Conservation (phyloP, 495 filamentous ascomycete species). For the Mytilinidion resinicola region DNA sequence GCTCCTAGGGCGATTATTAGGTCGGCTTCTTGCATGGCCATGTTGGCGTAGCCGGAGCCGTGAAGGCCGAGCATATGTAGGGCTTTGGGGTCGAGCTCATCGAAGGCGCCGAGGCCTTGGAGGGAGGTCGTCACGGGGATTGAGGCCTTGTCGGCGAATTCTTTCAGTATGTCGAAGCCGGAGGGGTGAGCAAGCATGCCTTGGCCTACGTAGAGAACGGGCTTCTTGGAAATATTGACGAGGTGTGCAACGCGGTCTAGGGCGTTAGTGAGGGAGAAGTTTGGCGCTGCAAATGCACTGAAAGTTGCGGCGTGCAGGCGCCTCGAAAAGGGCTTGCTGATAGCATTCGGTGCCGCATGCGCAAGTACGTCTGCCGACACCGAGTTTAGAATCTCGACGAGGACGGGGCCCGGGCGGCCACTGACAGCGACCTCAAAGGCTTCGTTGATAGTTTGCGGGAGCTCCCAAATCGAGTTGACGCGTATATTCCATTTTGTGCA, state of each 20-base stretch:
- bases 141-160: slow-evolving; percentile 63
- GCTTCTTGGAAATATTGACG: slow-evolving; percentile 68
- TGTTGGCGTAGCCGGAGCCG: slow-evolving; percentile 71
- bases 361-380: slow-evolving; percentile 61
- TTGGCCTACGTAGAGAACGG: slow-evolving; percentile 69
- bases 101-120: slow-evolving; percentile 70
- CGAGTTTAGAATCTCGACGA: slow-evolving; percentile 75
- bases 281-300: slow-evolving; percentile 51
- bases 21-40: slow-evolving; percentile 72
- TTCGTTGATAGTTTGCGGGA: slow-evolving; percentile 71
- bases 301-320: slow-evolving; percentile 64
- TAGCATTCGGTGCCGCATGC: slow-evolving; percentile 59
- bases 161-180: slow-evolving; percentile 59
- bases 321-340: slow-evolving; percentile 47
- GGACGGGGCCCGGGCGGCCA: slow-evolving; percentile 67
- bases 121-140: slow-evolving; percentile 75
- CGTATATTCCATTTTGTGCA: slow-evolving; percentile 86
- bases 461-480: slow-evolving; percentile 70
- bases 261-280: slow-evolving; percentile 52
- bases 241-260: slow-evolving; percentile 59
- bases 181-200: slow-evolving; percentile 58
- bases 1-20: slow-evolving; percentile 70
- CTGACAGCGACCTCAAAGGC: slow-evolving; percentile 79
- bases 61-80: slow-evolving; percentile 84
- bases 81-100: slow-evolving; percentile 68